Percentiles rank a stretch among this genome's conserved stretches.
Evolutionary conservation across 73 alveolate genomes (phyloP).

Genomic region (Blepharisma stoltei): DNA sequence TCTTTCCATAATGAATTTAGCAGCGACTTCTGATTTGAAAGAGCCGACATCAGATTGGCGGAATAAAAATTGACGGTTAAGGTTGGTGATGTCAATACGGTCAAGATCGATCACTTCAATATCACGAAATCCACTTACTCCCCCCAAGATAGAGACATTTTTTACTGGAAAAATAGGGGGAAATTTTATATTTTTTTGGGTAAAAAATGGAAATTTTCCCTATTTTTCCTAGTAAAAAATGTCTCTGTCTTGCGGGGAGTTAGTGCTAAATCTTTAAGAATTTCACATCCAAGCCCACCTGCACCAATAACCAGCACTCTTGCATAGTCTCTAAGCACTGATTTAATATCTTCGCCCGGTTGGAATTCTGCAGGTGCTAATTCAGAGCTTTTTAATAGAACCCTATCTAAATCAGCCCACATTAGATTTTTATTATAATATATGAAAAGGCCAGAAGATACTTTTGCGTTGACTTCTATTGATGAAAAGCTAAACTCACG

Average conservation of each 20-base stretch:
- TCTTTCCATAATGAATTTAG: constrained; percentile 82
- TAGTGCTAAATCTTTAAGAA: constrained; percentile 78
- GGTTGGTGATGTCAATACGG: constrained; percentile 96
- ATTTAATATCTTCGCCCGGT: constrained; percentile 76
- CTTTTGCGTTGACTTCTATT: constrained; percentile 19
- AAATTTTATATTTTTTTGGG: background rate
- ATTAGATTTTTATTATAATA: too few species aligned
- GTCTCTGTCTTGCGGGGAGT: too few species aligned
- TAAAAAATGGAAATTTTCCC: too few species aligned
- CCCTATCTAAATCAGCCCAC: too few species aligned
- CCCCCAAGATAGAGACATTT: too few species aligned
- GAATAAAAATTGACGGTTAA: constrained; percentile 98
- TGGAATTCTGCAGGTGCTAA: constrained; percentile 75
- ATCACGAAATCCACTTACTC: constrained; percentile 82
- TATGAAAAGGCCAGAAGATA: background rate
- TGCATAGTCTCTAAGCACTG: constrained; percentile 54
- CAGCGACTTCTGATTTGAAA: constrained; percentile 98
- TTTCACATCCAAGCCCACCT: constrained; percentile 99
- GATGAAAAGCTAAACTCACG: background rate
- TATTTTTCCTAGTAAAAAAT: too few species aligned
- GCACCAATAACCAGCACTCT: constrained; percentile 99
- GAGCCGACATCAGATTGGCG: constrained; percentile 96
- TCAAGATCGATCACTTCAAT: constrained; percentile 98
- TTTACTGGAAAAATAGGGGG: too few species aligned
- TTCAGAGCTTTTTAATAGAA: constrained; percentile 29